A percentile compares a stretch with the other conserved stretches of the same genome.
Evolutionary conservation across 2,329 filamentous ascomycete species (phyloP).

Genomic region (Catunica adiposa): DNA sequence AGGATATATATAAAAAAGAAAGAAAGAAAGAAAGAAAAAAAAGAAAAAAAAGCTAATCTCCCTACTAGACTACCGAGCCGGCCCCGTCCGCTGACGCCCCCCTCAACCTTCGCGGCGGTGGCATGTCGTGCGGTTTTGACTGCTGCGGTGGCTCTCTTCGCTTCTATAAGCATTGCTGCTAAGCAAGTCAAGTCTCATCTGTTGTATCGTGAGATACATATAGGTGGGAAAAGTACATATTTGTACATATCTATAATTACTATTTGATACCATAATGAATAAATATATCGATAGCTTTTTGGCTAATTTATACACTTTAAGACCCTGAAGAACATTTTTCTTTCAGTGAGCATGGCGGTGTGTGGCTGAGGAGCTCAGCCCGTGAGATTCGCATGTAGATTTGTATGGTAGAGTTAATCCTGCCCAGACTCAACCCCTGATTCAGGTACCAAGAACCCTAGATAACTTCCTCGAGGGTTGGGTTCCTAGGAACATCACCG

Average conservation of each 20-base stretch:
- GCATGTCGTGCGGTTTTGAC: constrained; percentile 18
- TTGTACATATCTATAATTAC: not conserved
- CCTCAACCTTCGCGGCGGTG: constrained; percentile 19
- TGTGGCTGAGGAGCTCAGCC: no score
- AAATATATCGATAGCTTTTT: no score
- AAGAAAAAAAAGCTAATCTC: not conserved
- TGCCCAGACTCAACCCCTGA: no score
- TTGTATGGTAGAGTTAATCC: no score
- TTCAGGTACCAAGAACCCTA: no score
- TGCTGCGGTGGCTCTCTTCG: constrained; percentile 20
- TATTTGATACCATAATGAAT: not conserved
- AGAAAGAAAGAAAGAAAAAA: no score
- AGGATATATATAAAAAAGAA: no score
- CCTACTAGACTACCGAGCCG: not conserved
- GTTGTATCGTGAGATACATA: not conserved
- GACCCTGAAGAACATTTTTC: no score
- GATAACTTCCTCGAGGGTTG: no score
- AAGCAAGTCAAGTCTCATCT: not conserved
- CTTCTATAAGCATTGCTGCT: constrained; percentile 21
- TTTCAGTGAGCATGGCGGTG: no score
- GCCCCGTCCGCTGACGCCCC: not conserved
- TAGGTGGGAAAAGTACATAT: not conserved
- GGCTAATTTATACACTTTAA: no score
- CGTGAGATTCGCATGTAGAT: no score
- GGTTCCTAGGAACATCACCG: not conserved